Percentiles rank a stretch among this genome's conserved stretches.
phyloP scores from a whole-genome alignment of 345 rosid species.

The Euphorbia peplus region DNA sequence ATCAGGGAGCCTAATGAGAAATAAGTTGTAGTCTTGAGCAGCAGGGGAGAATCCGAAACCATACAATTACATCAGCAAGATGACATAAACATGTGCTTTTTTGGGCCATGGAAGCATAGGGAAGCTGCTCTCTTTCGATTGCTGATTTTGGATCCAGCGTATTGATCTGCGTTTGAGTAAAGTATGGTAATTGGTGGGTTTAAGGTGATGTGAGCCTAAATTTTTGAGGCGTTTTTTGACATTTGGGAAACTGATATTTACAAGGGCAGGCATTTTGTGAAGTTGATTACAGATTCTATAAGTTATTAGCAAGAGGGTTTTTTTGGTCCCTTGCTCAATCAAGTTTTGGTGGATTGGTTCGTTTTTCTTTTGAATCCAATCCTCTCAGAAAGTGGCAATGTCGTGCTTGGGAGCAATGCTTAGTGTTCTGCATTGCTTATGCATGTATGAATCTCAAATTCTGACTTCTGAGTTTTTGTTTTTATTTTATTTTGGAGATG shows the following conservation, averaged over 20 bases:
- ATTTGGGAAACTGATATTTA: conserved; percentile 20
- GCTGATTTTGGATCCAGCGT: neutral
- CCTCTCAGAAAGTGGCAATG: conserved; percentile 17
- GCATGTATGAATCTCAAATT: conserved; percentile 9
- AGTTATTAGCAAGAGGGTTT: neutral
- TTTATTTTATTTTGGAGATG: neutral
- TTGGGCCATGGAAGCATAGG: conserved; percentile 10
- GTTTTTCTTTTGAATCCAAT: conserved; percentile 13
- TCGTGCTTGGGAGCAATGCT: conserved; percentile 19
- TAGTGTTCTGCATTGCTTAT: neutral
- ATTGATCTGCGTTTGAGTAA: neutral
- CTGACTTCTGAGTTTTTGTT: neutral
- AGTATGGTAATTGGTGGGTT: conserved; percentile 12
- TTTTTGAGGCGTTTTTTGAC: conserved; percentile 40
- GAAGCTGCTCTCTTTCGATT: conserved; percentile 7
- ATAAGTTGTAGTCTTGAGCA: too few relatives aligned
- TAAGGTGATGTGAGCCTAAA: conserved; percentile 39
- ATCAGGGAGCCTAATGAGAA: conserved; percentile 21
- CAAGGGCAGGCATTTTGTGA: conserved; percentile 22
- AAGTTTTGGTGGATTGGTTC: conserved; percentile 22
- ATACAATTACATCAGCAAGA: too few relatives aligned
- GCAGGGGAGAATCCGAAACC: too few relatives aligned
- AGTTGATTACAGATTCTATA: conserved; percentile 21
- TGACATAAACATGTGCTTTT: too few relatives aligned
- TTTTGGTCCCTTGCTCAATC: conserved; percentile 8